A percentile compares a stretch with the other conserved stretches of the same genome.
Evolutionary conservation across 2,329 filamentous ascomycete species (phyloP).

Genomic region (Talaromyces sp.): DNA sequence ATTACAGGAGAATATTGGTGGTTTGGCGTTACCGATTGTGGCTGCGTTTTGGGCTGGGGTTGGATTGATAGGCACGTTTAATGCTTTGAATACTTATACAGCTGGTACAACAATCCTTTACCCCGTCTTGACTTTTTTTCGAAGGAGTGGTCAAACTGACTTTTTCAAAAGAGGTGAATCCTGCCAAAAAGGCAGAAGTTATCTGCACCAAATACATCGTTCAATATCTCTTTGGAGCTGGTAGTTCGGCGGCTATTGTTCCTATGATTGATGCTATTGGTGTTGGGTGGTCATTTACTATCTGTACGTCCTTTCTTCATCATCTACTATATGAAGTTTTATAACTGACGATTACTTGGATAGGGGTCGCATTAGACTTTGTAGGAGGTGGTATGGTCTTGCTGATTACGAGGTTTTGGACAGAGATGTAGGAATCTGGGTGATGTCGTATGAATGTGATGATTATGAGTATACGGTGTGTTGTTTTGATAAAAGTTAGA

Average conservation of each 20-base stretch:
- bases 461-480: background rate
- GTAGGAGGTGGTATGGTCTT: background rate
- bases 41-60: constrained; percentile 68
- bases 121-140: no score
- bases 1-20: constrained; percentile 51
- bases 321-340: no score
- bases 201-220: constrained; percentile 75
- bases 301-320: constrained; percentile 42
- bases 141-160: background rate
- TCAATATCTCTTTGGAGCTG: constrained; percentile 68
- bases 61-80: constrained; percentile 68
- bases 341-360: background rate
- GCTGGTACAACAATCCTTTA: constrained; percentile 23
- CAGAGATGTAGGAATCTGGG: background rate
- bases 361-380: background rate
- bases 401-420: background rate
- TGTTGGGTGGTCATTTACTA: constrained; percentile 75
- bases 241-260: constrained; percentile 64
- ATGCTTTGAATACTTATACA: constrained; percentile 66
- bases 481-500: no score
- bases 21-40: constrained; percentile 58
- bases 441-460: no score
- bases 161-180: constrained; percentile 38
- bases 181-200: constrained; percentile 58
- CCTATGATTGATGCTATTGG: constrained; percentile 68